These are phyloP conservation scores for Candida qinlingensis DNA, from an alignment of 805 yeast species.

Conservation along the genomic window DNA sequence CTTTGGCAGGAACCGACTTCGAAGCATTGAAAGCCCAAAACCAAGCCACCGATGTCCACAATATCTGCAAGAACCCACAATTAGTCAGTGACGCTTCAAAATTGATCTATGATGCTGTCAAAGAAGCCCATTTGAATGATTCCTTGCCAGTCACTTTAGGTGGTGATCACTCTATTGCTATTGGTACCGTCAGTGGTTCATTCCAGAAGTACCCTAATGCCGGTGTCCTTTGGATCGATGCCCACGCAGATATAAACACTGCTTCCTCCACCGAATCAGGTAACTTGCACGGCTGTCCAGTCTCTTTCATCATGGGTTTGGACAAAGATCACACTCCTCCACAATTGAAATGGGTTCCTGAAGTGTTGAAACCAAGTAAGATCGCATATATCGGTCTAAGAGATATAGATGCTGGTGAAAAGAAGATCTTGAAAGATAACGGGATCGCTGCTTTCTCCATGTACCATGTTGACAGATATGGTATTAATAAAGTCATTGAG, in stretches of 20 bases:
- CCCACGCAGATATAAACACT: constrained; percentile 96
- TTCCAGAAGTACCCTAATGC: constrained; percentile 77
- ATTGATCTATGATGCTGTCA: constrained; percentile 56
- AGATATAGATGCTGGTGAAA: constrained; percentile 88
- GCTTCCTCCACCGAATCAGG: constrained; percentile 80
- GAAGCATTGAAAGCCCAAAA: constrained; percentile 34
- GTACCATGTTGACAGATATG: constrained; percentile 94
- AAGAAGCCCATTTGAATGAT: constrained; percentile 39
- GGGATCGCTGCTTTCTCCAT: constrained; percentile 83
- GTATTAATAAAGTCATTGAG: constrained; percentile 85
- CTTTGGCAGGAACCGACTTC: constrained; percentile 45
- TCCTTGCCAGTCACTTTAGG: constrained; percentile 81
- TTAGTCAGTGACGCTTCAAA: constrained; percentile 72
- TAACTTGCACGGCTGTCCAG: constrained; percentile 95
- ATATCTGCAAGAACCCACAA: constrained; percentile 62
- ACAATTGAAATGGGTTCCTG: constrained; percentile 77
- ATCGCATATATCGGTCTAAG: constrained; percentile 92
- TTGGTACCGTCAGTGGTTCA: constrained; percentile 86
- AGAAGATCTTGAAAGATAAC: constrained; percentile 60
- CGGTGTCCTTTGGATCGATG: constrained; percentile 93
- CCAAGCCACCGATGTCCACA: constrained; percentile 43
- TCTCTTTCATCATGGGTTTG: constrained; percentile 82
- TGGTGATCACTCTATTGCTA: constrained; percentile 96
- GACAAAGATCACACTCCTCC: constrained; percentile 64
- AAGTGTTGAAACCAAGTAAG: constrained; percentile 56